phyloP scores from a whole-genome alignment of 148 eudicot genomes.

The Pouteria glomerata region DNA sequence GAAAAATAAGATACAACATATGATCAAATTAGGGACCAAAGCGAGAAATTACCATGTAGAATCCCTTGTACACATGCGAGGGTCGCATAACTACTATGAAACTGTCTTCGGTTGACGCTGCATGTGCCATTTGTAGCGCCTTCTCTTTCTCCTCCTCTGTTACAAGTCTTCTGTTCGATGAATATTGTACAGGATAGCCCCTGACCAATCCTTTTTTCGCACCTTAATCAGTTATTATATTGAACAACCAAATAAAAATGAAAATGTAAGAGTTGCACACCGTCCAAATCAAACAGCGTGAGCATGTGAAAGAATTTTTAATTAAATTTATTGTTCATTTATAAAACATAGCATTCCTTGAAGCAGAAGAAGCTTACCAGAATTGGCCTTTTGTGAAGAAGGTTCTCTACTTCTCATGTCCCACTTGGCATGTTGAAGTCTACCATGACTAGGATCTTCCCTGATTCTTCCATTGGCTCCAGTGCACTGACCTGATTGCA shows the following conservation, averaged over 20 bases:
- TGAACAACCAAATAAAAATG: not conserved
- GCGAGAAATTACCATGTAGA: slow-evolving; percentile 29
- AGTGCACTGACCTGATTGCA: not conserved
- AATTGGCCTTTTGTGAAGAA: not conserved
- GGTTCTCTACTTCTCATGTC: slow-evolving; percentile 14
- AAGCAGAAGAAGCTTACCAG: not conserved
- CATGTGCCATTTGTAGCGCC: slow-evolving; percentile 23
- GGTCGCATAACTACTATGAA: slow-evolving; percentile 29
- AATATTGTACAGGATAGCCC: not conserved
- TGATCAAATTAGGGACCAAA: not conserved
- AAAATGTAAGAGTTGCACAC: not conserved
- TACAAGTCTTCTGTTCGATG: slow-evolving; percentile 32
- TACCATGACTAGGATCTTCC: not conserved
- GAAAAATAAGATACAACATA: not conserved
- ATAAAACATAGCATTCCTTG: not conserved
- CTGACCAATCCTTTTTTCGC: not conserved
- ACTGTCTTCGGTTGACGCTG: slow-evolving; percentile 13
- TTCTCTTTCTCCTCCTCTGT: slow-evolving; percentile 24
- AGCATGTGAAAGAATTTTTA: not conserved
- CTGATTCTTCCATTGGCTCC: not conserved
- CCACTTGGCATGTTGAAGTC: not conserved
- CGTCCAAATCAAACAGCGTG: not conserved
- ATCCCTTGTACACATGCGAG: slow-evolving; percentile 29
- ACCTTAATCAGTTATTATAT: not conserved
- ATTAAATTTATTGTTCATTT: too few relatives aligned